Percentiles rank a stretch among this genome's conserved stretches.
Evolutionary conservation across 2,329 filamentous ascomycete species (phyloP).

Genomic region (Dichotomopilus funicola): DNA sequence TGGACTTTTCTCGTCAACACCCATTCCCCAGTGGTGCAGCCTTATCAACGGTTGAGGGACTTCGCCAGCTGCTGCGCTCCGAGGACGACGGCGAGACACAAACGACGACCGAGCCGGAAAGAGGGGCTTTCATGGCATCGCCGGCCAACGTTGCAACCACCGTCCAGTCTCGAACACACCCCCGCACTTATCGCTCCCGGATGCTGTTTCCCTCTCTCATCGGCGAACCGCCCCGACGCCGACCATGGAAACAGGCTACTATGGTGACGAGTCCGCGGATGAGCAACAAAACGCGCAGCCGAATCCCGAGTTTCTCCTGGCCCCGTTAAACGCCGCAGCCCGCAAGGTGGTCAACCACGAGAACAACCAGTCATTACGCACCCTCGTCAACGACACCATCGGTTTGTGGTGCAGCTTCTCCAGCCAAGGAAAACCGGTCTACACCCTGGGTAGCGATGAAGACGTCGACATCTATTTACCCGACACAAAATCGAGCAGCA

Average conservation of each 20-base stretch:
- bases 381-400: conserved; percentile 10
- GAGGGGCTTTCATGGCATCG: conserved; percentile 9
- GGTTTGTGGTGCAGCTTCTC: conserved; percentile 22
- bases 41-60: too few relatives aligned
- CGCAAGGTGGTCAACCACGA: conserved; percentile 8
- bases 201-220: conserved; percentile 4
- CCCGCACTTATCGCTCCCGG: conserved; percentile 13
- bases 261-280: conserved; percentile 1
- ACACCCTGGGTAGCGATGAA: conserved; percentile 17
- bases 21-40: not conserved
- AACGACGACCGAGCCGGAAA: not conserved
- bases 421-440: conserved; percentile 1
- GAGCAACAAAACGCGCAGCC: not conserved
- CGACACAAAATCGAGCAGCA: conserved; percentile 10
- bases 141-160: not conserved
- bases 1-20: not conserved
- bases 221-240: conserved; percentile 3
- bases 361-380: conserved; percentile 3
- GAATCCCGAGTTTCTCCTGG: conserved; percentile 13
- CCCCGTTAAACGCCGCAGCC: conserved; percentile 15
- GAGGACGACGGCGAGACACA: not conserved
- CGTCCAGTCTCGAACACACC: not conserved
- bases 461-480: conserved; percentile 22
- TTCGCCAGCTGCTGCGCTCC: too few relatives aligned
- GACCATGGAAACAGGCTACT: conserved; percentile 13